These are phyloP conservation scores for Penicillium hordei DNA, from an alignment of 2,329 filamentous ascomycete genomes.

Conservation along the genomic window DNA sequence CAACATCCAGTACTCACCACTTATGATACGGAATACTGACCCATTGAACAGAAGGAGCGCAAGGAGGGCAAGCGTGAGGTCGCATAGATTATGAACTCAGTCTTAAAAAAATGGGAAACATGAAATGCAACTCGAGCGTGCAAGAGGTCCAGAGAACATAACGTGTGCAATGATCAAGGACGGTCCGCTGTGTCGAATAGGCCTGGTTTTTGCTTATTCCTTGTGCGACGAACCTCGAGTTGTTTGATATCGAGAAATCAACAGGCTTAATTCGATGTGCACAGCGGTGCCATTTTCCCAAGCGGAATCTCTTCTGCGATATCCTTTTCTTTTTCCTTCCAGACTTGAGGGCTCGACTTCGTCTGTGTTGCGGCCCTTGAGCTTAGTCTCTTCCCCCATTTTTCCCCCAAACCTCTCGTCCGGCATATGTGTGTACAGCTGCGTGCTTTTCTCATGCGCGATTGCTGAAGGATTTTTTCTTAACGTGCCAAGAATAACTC, in stretches of 20 bases:
- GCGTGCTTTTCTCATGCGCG: conserved; percentile 59
- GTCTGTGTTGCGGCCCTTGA: conserved; percentile 13
- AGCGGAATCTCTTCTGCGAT: conserved; percentile 14
- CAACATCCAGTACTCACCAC: neutral
- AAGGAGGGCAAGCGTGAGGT: conserved; percentile 92
- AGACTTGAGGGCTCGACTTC: conserved; percentile 6
- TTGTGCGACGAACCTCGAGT: conserved; percentile 25
- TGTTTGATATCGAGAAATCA: conserved; percentile 31
- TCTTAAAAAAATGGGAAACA: conserved; percentile 33
- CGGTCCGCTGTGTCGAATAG: conserved; percentile 29
- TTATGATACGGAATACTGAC: conserved; percentile 32
- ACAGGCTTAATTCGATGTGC: conserved; percentile 32
- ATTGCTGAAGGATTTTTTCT: conserved; percentile 65
- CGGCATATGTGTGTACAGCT: conserved; percentile 74
- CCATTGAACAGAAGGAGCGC: conserved; percentile 77
- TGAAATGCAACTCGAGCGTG: conserved; percentile 32
- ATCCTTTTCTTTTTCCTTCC: conserved; percentile 5
- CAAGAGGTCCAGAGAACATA: conserved; percentile 35
- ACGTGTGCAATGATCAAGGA: conserved; percentile 37
- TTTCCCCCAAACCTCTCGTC: conserved; percentile 4
- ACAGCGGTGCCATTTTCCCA: conserved; percentile 22
- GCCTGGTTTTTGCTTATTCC: conserved; percentile 30
- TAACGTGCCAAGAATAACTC: conserved; percentile 61
- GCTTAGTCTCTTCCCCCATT: conserved; percentile 6
- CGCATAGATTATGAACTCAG: conserved; percentile 58